phyloP scores from a whole-genome alignment of 2,329 filamentous ascomycete genomes.

The Ascochyta fabae region DNA sequence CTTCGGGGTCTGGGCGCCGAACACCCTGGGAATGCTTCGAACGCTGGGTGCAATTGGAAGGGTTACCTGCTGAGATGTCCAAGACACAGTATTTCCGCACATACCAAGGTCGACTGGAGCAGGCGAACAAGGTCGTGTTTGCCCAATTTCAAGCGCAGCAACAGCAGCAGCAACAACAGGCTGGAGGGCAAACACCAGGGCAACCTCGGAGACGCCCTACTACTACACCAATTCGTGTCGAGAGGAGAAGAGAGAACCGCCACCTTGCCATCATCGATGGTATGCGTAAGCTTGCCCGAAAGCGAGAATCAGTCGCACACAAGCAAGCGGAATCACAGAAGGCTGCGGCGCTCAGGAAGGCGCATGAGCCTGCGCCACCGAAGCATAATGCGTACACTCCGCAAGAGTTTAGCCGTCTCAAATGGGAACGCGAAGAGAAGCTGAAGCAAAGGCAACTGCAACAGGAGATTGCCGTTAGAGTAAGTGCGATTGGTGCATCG shows the following conservation, averaged over 20 bases:
- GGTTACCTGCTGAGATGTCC: conserved; percentile 88
- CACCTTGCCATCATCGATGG: conserved; percentile 89
- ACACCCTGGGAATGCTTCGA: conserved; percentile 99
- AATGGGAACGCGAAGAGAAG: conserved; percentile 83
- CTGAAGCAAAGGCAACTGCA: conserved; percentile 61
- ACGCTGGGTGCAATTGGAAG: conserved; percentile 91
- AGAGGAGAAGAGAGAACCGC: conserved; percentile 83
- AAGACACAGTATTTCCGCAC: conserved; percentile 95
- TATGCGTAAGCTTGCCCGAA: conserved; percentile 95
- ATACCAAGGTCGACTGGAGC: conserved; percentile 68
- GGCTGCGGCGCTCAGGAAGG: conserved; percentile 81
- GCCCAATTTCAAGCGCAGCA: conserved; percentile 64
- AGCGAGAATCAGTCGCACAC: conserved; percentile 81
- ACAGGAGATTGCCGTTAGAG: conserved; percentile 60
- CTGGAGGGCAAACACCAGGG: conserved; percentile 55
- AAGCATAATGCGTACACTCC: conserved; percentile 73
- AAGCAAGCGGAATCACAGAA: conserved; percentile 80
- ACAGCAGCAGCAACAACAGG: conserved; percentile 59
- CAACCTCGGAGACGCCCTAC: conserved; percentile 70
- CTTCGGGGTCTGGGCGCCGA: conserved; percentile 85
- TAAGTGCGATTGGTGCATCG: conserved; percentile 34
- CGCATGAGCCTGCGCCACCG: conserved; percentile 70
- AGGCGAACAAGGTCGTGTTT: conserved; percentile 65
- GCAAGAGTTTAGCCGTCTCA: conserved; percentile 86
- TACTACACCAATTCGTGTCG: conserved; percentile 78